Percentiles rank a stretch among this genome's conserved stretches.
Conservation (phyloP, 208 protist species). For the Leishmania martiniquensis region DNA sequence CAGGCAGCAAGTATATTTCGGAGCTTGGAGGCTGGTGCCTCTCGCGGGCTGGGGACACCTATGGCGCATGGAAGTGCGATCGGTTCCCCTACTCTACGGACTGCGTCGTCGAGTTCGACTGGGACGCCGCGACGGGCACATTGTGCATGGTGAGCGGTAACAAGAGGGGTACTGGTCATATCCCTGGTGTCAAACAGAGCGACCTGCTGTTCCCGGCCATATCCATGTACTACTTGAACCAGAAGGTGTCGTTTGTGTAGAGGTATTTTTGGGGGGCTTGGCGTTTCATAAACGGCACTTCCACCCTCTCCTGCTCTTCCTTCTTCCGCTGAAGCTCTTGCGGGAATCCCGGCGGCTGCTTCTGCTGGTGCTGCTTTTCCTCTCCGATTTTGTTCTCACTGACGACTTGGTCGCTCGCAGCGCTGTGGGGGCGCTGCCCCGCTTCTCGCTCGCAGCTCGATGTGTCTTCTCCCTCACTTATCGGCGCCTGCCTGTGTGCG, state of each 20-base stretch:
- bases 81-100: slow-evolving; percentile 83
- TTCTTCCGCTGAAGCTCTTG: neutral
- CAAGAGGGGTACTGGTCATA: slow-evolving; percentile 68
- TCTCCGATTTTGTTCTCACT: neutral
- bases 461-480: neutral
- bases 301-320: neutral
- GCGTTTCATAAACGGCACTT: neutral
- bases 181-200: slow-evolving; percentile 65
- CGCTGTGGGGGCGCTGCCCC: neutral
- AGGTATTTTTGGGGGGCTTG: neutral
- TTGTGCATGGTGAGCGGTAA: slow-evolving; percentile 89
- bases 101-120: slow-evolving; percentile 92
- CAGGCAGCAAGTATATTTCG: slow-evolving; percentile 90
- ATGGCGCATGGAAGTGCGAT: slow-evolving; percentile 91
- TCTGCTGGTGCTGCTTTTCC: neutral
- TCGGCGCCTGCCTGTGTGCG: neutral
- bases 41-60: slow-evolving; percentile 85
- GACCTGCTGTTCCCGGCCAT: slow-evolving; percentile 86
- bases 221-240: slow-evolving; percentile 93
- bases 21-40: slow-evolving; percentile 92
- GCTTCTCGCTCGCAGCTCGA: neutral
- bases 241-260: slow-evolving; percentile 91
- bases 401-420: neutral
- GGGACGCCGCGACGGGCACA: slow-evolving; percentile 67
- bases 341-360: neutral